phyloP scores from a whole-genome alignment of 805 yeast genomes.

The Grigorovia yakushimaensis region DNA sequence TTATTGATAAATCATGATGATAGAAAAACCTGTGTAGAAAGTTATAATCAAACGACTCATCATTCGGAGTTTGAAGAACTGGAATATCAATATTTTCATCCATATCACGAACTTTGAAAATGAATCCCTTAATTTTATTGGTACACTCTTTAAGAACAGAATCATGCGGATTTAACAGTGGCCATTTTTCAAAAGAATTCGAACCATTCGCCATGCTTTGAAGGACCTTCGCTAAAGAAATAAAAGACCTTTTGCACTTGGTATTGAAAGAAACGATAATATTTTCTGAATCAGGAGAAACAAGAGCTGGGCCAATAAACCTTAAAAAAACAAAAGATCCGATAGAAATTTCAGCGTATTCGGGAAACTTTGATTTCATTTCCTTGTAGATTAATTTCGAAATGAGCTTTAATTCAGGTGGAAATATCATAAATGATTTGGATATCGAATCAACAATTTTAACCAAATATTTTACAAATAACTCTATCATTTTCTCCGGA shows the following conservation, averaged over 20 bases:
- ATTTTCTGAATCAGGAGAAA: conserved; percentile 61
- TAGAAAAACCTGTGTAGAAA: conserved; percentile 41
- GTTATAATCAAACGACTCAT: conserved; percentile 20
- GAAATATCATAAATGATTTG: conserved; percentile 45
- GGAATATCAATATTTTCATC: conserved; percentile 12
- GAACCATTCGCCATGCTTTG: conserved; percentile 83
- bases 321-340: conserved; percentile 79
- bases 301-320: conserved; percentile 77
- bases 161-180: conserved; percentile 34
- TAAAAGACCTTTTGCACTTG: conserved; percentile 48
- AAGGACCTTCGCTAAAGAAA: conserved; percentile 68
- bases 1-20: conserved; percentile 34
- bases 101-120: conserved; percentile 26
- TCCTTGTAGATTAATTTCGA: conserved; percentile 52
- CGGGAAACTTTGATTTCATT: conserved; percentile 49
- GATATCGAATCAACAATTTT: conserved; percentile 48
- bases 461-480: conserved; percentile 45
- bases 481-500: conserved; percentile 30
- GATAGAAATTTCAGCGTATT: conserved; percentile 55
- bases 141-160: conserved; percentile 32
- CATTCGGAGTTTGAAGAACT: conserved; percentile 13
- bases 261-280: conserved; percentile 30
- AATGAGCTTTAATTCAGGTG: conserved; percentile 58
- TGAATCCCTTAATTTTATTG: conserved; percentile 31
- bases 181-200: conserved; percentile 51